Evolutionary conservation across 2,329 filamentous ascomycete species (phyloP).

Genomic region (Sarocladium strictum): DNA sequence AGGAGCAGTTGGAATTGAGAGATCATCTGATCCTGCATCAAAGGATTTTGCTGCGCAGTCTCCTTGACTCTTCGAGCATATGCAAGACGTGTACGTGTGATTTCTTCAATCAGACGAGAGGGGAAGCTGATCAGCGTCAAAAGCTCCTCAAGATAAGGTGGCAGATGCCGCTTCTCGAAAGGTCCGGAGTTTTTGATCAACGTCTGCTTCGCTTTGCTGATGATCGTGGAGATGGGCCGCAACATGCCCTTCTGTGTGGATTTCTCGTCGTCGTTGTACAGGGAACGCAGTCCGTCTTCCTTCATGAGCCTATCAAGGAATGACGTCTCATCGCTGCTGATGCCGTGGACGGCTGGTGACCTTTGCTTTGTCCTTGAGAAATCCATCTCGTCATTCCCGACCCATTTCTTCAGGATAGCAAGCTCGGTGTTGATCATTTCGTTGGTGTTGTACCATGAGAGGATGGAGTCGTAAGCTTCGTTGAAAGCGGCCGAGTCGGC

Average conservation of each 20-base stretch:
- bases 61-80: conserved; percentile 97
- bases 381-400: conserved; percentile 91
- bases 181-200: conserved; percentile 79
- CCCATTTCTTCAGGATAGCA: conserved; percentile 87
- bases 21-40: conserved; percentile 98
- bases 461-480: conserved; percentile 80
- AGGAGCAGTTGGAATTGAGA: conserved; percentile 91
- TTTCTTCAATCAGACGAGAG: conserved; percentile 90
- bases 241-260: conserved; percentile 66
- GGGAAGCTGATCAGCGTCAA: conserved; percentile 96
- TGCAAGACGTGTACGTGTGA: conserved; percentile 83
- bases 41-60: conserved; percentile 80
- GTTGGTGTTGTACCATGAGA: conserved; percentile 96
- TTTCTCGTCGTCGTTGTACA: conserved; percentile 65
- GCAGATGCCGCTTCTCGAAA: conserved; percentile 84
- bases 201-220: conserved; percentile 88
- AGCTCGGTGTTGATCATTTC: conserved; percentile 94
- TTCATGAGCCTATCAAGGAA: conserved; percentile 95
- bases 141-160: conserved; percentile 93
- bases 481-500: conserved; percentile 72
- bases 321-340: conserved; percentile 78
- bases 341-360: conserved; percentile 58
- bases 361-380: conserved; percentile 71
- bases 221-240: conserved; percentile 74
- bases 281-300: conserved; percentile 86